Evolutionary conservation across 352 stramenopile genomes (phyloP).

Genomic region (Globisporangium middletonii): DNA sequence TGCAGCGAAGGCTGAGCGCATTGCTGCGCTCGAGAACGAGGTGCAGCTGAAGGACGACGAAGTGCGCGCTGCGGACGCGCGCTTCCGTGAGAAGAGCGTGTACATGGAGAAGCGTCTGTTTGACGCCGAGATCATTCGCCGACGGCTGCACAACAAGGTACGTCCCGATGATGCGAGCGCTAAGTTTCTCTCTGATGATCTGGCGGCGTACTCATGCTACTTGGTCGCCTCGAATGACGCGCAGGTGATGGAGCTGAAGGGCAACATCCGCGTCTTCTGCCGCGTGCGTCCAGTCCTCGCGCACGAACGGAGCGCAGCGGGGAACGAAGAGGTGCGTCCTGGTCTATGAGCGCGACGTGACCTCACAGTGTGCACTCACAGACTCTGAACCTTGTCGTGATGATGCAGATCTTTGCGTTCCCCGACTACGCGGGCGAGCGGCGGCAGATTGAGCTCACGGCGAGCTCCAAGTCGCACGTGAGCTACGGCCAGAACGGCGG

Average conservation of each 20-base stretch:
- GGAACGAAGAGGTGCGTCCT: conserved; percentile 36
- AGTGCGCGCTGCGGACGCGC: conserved; percentile 15
- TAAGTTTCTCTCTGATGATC: too few species aligned
- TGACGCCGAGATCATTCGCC: conserved; percentile 60
- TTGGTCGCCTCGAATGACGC: not conserved
- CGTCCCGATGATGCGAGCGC: not conserved
- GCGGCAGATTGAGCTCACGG: conserved; percentile 66
- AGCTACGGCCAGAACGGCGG: conserved; percentile 59
- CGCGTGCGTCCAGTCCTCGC: conserved; percentile 87
- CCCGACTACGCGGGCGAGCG: conserved; percentile 63
- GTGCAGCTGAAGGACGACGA: conserved; percentile 24
- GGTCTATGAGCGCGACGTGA: not conserved
- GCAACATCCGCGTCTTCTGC: conserved; percentile 96
- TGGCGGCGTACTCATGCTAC: not conserved
- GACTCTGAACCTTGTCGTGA: not conserved
- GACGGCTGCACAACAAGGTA: conserved; percentile 85
- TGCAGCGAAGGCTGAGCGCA: conserved; percentile 18
- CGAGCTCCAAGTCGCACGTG: conserved; percentile 56
- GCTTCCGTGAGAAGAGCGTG: conserved; percentile 23
- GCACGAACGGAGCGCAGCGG: conserved; percentile 40
- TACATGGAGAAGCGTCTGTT: conserved; percentile 48
- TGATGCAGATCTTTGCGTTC: conserved; percentile 59
- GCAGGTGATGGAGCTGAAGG: conserved; percentile 94
- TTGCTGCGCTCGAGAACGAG: conserved; percentile 30
- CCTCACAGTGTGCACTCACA: not conserved